Evolutionary conservation across 805 yeast genomes (phyloP), one percentile per base, ranked within the genome.

Genomic region (Lachancea lanzarotensis): DNA sequence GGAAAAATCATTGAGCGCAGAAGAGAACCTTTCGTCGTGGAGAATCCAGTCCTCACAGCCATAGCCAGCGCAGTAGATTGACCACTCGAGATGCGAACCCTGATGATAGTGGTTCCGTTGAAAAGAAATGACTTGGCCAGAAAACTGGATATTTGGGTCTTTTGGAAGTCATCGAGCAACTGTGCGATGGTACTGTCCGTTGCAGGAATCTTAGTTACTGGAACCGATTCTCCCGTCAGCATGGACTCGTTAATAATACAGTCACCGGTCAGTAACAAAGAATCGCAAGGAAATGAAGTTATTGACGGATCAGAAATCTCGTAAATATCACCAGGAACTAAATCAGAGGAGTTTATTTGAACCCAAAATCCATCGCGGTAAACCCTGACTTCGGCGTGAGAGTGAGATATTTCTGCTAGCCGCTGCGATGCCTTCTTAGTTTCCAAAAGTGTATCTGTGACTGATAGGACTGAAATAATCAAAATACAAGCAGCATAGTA

Each of bases 181-280:
- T 70, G 69, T n/a, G 66, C 66, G 33, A 88, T 75, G 0, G 81
- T 72, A 8, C 81, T 89, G 13, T 75, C 72, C 1, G 73, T 67
- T 1, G 93, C 87, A 1, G 85, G 75, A 10, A 71, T 50, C 62
- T 93, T 93, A 0, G 96, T 78, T 2, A 93, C 96, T 0, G 99
- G 98, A 1, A 93, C 97, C 42, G 96, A 88, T 63, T 93, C 99
- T 33, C 99, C 99, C 0, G 99, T 93, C 17, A 93, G 73, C 96
- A 93, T 93, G 5, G 97, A 85, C 61, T 93, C 99, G 63, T 93
- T 93, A n/a, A 93, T 84, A 44, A 93, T 89, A 60, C 95, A 86
- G 60, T 90, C 98, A 42, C 99, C 98, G 29, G 89, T 78, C 16
- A 91, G 67, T 40, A 93, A 70, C 11, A 93, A 64, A 0, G 95